These are phyloP conservation scores for Penicillium sp. DNA, from an alignment of 2,329 filamentous ascomycete genomes.

Conservation along the genomic window DNA sequence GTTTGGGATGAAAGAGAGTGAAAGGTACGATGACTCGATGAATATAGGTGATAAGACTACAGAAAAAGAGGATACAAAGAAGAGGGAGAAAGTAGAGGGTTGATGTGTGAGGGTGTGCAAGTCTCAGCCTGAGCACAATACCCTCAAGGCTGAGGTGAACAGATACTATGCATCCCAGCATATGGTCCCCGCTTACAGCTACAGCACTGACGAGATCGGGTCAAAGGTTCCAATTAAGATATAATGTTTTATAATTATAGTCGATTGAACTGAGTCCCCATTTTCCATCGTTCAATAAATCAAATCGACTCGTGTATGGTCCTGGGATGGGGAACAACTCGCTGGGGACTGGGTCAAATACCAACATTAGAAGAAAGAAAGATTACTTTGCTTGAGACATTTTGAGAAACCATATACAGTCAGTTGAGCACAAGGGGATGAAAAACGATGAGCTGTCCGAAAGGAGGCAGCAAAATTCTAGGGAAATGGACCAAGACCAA, in stretches of 20 bases:
- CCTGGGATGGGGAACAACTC: background rate
- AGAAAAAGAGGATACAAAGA: background rate
- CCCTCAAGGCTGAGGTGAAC: background rate
- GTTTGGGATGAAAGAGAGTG: background rate
- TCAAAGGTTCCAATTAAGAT: background rate
- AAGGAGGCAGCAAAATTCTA: background rate
- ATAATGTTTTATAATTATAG: background rate
- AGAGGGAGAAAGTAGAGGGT: background rate
- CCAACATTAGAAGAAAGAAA: background rate
- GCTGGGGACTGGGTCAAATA: background rate
- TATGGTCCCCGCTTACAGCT: background rate
- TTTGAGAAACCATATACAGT: background rate
- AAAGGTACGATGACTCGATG: background rate
- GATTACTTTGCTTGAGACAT: background rate
- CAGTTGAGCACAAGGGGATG: background rate
- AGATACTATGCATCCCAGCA: background rate
- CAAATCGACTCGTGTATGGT: background rate
- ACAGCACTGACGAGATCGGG: background rate
- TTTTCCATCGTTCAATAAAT: background rate
- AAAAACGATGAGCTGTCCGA: background rate
- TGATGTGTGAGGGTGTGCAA: background rate
- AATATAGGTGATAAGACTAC: background rate
- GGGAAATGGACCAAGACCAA: background rate
- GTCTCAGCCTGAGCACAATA: background rate
- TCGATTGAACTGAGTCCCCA: background rate